phyloP scores from a whole-genome alignment of 1,139 yeast species.

The Candida tetrigidarum region DNA sequence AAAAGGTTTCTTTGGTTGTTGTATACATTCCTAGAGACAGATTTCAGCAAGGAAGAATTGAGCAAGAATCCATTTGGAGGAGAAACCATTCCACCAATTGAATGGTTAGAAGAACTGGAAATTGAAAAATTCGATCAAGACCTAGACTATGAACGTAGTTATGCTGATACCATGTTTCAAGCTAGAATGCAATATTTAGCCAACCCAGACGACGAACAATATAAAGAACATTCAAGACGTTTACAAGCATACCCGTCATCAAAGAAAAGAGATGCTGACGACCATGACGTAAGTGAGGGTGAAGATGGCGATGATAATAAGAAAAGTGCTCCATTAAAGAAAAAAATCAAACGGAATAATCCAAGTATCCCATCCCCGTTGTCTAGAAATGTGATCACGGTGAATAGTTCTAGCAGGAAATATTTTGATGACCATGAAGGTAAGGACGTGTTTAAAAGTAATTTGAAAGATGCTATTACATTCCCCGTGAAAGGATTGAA shows the following conservation, averaged over 20 bases:
- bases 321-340: conserved; percentile 14
- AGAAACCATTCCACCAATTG: conserved; percentile 52
- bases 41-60: conserved; percentile 56
- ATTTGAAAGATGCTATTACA: conserved; percentile 16
- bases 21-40: conserved; percentile 79
- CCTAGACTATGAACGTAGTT: conserved; percentile 68
- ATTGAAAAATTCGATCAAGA: conserved; percentile 63
- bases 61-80: conserved; percentile 68
- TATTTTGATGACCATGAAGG: conserved; percentile 2
- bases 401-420: conserved; percentile 1
- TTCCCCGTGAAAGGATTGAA: conserved; percentile 29
- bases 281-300: conserved; percentile 14
- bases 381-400: conserved; percentile 13
- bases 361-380: conserved; percentile 18
- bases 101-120: conserved; percentile 40
- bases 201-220: conserved; percentile 36
- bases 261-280: conserved; percentile 23
- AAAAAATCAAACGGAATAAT: conserved; percentile 14
- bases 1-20: conserved; percentile 80
- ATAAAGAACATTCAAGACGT: conserved; percentile 35
- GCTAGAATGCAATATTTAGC: conserved; percentile 63
- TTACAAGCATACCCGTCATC: conserved; percentile 30
- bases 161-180: conserved; percentile 69
- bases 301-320: conserved; percentile 12
- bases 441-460: background rate